phyloP scores from a whole-genome alignment of 2,329 filamentous ascomycete genomes.

The Alternaria postmessia region DNA sequence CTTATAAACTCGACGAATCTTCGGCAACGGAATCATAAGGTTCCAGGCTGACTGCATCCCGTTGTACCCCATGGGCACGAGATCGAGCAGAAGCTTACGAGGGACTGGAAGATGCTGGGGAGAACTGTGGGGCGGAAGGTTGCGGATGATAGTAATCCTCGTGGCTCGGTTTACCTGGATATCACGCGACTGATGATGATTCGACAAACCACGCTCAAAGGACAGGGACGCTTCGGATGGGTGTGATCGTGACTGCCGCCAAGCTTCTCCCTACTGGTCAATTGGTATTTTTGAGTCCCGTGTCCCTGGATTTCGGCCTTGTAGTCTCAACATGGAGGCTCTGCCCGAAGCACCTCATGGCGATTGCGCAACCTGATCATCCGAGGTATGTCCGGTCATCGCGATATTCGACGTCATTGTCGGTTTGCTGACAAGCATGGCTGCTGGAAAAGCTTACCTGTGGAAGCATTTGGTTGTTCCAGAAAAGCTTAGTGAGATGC shows the following conservation, averaged over 20 bases:
- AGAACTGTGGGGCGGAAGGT: slow-evolving; percentile 8
- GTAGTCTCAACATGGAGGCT: not conserved
- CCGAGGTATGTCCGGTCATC: not conserved
- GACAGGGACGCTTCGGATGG: not conserved
- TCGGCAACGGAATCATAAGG: not conserved
- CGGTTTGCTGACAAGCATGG: not conserved
- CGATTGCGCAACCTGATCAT: not conserved
- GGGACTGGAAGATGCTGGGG: not conserved
- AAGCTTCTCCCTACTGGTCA: not conserved
- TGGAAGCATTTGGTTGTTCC: slow-evolving; percentile 1
- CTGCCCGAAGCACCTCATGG: not conserved
- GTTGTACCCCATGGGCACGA: not conserved
- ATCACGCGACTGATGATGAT: slow-evolving; percentile 3
- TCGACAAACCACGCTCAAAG: not conserved
- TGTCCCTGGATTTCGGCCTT: not conserved
- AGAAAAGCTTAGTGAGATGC: slow-evolving; percentile 4
- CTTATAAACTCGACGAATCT: not conserved
- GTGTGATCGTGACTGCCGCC: not conserved
- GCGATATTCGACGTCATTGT: not conserved
- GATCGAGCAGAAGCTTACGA: not conserved
- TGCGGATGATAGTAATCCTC: slow-evolving; percentile 6
- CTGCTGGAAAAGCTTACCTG: slow-evolving; percentile 1
- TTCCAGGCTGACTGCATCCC: not conserved
- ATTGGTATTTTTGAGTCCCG: not conserved
- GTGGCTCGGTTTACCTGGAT: not conserved